Evolutionary conservation across 2,329 filamentous ascomycete species (phyloP).

Genomic region (Mollisia scopiformis): DNA sequence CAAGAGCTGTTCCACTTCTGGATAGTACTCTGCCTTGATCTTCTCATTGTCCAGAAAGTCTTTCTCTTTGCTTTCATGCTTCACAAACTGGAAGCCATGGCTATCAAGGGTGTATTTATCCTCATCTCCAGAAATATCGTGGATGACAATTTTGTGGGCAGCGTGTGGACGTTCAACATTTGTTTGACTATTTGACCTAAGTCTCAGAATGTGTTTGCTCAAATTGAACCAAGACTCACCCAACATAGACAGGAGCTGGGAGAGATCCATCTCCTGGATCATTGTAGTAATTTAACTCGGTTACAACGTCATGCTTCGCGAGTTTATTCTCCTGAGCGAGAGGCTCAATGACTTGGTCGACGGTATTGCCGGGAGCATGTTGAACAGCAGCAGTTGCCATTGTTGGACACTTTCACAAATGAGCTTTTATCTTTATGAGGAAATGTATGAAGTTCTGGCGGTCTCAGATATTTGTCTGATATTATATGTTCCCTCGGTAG

Average conservation of each 20-base stretch:
- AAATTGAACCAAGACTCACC: slow-evolving; percentile 2
- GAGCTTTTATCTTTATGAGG: neutral
- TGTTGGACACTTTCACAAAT: neutral
- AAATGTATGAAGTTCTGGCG: neutral
- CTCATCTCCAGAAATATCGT: slow-evolving; percentile 74
- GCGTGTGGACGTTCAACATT: slow-evolving; percentile 41
- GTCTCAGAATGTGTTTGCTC: neutral
- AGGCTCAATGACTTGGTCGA: slow-evolving; percentile 1
- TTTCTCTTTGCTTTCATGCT: slow-evolving; percentile 54
- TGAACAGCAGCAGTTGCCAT: slow-evolving; percentile 6
- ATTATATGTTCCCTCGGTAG: neutral
- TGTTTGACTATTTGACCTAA: neutral
- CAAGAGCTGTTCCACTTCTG: slow-evolving; percentile 74
- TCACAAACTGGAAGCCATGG: slow-evolving; percentile 72
- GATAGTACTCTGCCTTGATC: slow-evolving; percentile 75
- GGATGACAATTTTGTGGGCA: slow-evolving; percentile 45
- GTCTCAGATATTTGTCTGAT: no score
- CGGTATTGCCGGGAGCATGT: slow-evolving; percentile 4
- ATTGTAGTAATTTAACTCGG: slow-evolving; percentile 22
- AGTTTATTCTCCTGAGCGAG: slow-evolving; percentile 1
- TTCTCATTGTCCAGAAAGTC: slow-evolving; percentile 69
- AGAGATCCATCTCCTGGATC: slow-evolving; percentile 20
- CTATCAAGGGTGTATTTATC: slow-evolving; percentile 66
- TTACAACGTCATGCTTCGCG: slow-evolving; percentile 17
- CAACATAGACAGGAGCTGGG: slow-evolving; percentile 11